Percentiles rank a stretch among this genome's conserved stretches.
Evolutionary conservation across 345 rosid genomes (phyloP).

Genomic region (Salix koriyanagi): DNA sequence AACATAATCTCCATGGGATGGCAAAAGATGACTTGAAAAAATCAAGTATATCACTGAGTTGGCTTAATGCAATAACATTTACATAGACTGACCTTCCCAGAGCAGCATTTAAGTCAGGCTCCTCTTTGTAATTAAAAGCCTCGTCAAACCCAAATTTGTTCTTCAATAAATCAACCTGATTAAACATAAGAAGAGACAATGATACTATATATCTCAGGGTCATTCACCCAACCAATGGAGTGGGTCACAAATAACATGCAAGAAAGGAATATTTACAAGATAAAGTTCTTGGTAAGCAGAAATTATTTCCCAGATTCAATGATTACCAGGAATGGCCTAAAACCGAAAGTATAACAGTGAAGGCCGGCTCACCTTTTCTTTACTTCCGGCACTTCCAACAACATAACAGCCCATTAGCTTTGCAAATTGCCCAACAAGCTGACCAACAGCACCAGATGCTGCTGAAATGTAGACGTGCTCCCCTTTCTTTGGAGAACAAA

Average conservation of each 20-base stretch:
- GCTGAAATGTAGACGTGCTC: constrained; percentile 12
- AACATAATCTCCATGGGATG: background rate
- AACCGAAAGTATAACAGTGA: background rate
- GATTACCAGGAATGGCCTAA: background rate
- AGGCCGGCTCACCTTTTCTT: constrained; percentile 3
- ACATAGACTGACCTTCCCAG: constrained; percentile 38
- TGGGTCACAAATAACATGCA: background rate
- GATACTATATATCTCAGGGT: background rate
- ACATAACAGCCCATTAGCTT: constrained; percentile 13
- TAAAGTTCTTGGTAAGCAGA: background rate
- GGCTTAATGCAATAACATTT: too few relatives aligned
- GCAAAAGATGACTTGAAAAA: background rate
- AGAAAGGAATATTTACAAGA: background rate
- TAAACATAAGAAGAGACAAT: background rate
- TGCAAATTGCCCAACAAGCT: constrained; percentile 19
- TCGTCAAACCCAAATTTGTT: constrained; percentile 60
- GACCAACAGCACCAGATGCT: constrained; percentile 23
- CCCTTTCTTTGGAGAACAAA: constrained; percentile 17
- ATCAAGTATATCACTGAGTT: background rate
- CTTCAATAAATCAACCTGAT: constrained; percentile 48
- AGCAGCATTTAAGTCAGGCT: constrained; percentile 39
- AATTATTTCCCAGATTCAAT: background rate
- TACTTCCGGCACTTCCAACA: constrained; percentile 19
- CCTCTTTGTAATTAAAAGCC: constrained; percentile 65
- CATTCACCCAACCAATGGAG: background rate